Base-by-base conservation (phyloP, 2,329 filamentous ascomycete genomes). In the Fusarium sp. region DNA sequence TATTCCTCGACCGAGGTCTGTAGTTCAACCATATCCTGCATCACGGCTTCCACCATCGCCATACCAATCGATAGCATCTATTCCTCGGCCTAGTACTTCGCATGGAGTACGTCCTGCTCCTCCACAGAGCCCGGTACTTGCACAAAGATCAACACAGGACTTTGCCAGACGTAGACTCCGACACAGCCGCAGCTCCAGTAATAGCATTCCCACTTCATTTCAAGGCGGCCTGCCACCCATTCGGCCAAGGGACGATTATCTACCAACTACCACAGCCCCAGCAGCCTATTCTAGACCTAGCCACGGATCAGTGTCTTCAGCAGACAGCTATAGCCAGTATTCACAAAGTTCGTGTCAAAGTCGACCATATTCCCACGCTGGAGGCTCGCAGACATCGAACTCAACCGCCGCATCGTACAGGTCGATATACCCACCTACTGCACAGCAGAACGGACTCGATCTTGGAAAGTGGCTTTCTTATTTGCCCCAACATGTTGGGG, bases 381-480 rank as follows among this genome's bases (percentile, higher is more conserved):
- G 9, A 3, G 13, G 22, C 12, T 29, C 28, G 1, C 40, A 42
- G n/a, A 11, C 38, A 6, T 10, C 19, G 9, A 34, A 61, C 6
- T 50, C 50, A 5, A 51, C 57, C 8, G 57, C 50, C 3, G 36
- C 35, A 15, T 51, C 51, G 1, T 38, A 44, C 10, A n/a, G 11
- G 9, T 41, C 45, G 3, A 12, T 44, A 7, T 34, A 44, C 7
- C 38, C 43, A 7, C 13, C 22, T 12, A 13, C 15, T 4, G 25
- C 36, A 25, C 25, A 19, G 5, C 25, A 31, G 9, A 12, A 12
- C 10, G 13, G 19, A 7, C 6, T 29, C 19, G 4, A 28, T n/a
- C 11, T 13, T 2, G 11, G 31, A 3, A 6, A 29, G 4, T 25
- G 51, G 19, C 19, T 45, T 7, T 19, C 36, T 4, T n/a, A 31